Evolutionary conservation across 345 rosid species (phyloP), one percentile per base, ranked within the genome.

Genomic region (Acer yangbiense): DNA sequence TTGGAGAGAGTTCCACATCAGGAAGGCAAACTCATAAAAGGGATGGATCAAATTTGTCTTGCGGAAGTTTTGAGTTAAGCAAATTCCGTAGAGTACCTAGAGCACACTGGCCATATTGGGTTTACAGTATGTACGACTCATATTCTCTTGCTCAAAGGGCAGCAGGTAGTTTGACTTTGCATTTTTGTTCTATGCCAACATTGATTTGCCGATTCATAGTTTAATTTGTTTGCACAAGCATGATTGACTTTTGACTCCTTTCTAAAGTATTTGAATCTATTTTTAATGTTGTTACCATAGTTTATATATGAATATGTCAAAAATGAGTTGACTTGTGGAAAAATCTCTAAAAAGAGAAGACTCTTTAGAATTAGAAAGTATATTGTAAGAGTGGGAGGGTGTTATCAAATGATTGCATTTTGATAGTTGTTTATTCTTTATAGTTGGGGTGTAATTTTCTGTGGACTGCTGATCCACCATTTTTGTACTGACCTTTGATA

Each of bases 51-150:
- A 79, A 82, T 68, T 75, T 82, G 23, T 62, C 50, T 52, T 52
- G 74, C 67, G 80, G 71, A 82, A 78, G 74, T 65, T 72, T 78
- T 23, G 83, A 81, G 72, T 82, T 90, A 58, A 80, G 48, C 80
- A 87, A 82, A 61, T 83, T 90, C 48, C 89, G 85, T 27, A 77
- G 76, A 79, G 82, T 78, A 65, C 79, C 97, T 21, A 89, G 85
- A 84, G 91, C 97, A 64, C 94, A 86, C 87, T 92, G 89, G 95
- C 99, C 99, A 29, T 73, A 75, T 69, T 94, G 99, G 99, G 98
- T 91, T 39, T 96, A 91, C 76, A 77, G 69, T 16, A 94, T 96
- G 97, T 88, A 89, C 73, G 98, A 96, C 81, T 87, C 99, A 55
- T 94, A 90, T 81, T 74, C 71, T 86, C 98, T 96, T 83, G 93